phyloP scores from a whole-genome alignment of 2,329 filamentous ascomycete species.

The Dothiorella sarmentorum region DNA sequence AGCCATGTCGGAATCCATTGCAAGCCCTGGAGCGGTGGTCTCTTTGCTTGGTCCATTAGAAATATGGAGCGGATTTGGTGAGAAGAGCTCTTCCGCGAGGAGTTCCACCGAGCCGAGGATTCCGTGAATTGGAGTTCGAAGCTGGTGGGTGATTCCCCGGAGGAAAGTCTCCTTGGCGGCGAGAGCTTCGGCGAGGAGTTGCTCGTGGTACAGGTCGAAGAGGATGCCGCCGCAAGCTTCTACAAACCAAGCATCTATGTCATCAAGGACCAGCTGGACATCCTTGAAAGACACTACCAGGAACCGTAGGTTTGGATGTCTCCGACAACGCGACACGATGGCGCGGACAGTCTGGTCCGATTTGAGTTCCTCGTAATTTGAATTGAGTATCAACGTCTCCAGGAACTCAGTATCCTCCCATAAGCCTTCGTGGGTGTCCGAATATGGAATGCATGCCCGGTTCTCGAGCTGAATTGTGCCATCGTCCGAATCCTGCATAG shows the following conservation, averaged over 20 bases:
- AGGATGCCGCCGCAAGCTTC: conserved; percentile 40
- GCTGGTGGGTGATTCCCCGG: conserved; percentile 46
- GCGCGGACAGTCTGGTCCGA: conserved; percentile 36
- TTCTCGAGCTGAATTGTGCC: conserved; percentile 28
- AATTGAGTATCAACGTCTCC: conserved; percentile 37
- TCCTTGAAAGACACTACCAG: conserved; percentile 42
- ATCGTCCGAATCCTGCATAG: conserved; percentile 27
- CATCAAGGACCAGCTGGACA: conserved; percentile 45
- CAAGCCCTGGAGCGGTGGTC: too few species aligned
- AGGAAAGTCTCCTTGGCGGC: conserved; percentile 46
- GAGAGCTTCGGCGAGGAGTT: conserved; percentile 40
- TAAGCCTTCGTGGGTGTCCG: conserved; percentile 37
- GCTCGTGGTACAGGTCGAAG: conserved; percentile 39
- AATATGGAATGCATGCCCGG: conserved; percentile 26
- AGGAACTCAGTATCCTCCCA: conserved; percentile 46
- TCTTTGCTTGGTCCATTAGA: not conserved
- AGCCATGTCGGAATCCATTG: conserved; percentile 2
- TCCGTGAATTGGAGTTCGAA: conserved; percentile 49
- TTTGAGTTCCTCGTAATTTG: conserved; percentile 33
- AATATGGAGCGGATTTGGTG: conserved; percentile 22
- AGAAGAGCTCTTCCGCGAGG: conserved; percentile 40
- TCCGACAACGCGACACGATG: conserved; percentile 38
- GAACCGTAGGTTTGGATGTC: conserved; percentile 29
- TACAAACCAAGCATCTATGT: conserved; percentile 47
- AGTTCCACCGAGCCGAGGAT: conserved; percentile 44